These are phyloP conservation scores for Colletotrichum horii DNA, from an alignment of 2,329 filamentous ascomycete species.

Conservation along the genomic window DNA sequence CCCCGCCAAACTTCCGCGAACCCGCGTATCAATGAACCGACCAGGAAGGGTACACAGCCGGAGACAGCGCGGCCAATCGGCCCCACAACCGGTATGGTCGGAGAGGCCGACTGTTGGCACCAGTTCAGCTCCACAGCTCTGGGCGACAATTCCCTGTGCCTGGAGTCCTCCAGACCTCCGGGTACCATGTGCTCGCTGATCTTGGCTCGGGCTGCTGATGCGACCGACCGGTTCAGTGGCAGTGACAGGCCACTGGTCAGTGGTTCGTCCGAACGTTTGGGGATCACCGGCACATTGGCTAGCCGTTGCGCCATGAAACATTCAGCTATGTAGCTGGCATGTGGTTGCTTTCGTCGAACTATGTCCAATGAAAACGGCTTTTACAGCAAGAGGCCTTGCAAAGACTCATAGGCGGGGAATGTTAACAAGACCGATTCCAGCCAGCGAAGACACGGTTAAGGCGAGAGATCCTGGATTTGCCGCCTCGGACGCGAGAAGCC, in stretches of 20 bases:
- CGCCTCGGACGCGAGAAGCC: not conserved
- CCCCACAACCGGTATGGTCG: slow-evolving; percentile 1
- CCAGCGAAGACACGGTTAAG: not conserved
- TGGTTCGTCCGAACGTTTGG: slow-evolving; percentile 2
- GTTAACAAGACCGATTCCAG: not conserved
- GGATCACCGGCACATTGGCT: not conserved
- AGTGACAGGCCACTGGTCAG: not conserved
- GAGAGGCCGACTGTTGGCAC: not conserved
- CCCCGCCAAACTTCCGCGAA: not conserved
- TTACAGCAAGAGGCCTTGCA: not conserved
- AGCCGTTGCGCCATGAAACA: not conserved
- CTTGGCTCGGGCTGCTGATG: not conserved
- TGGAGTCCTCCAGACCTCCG: not conserved
- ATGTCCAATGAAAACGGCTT: not conserved
- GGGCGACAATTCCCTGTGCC: not conserved
- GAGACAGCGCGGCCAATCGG: not conserved
- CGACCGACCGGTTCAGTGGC: not conserved
- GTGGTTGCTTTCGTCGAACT: not conserved
- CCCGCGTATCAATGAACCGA: not conserved
- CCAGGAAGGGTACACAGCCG: not conserved
- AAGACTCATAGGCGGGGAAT: not conserved
- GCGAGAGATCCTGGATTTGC: not conserved
- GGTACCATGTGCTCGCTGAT: not conserved
- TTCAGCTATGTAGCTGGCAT: not conserved
- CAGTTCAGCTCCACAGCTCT: not conserved